These are phyloP conservation scores for Trichosporon asahii DNA, from an alignment of 1,284 basidiomycete species.

Conservation along the genomic window DNA sequence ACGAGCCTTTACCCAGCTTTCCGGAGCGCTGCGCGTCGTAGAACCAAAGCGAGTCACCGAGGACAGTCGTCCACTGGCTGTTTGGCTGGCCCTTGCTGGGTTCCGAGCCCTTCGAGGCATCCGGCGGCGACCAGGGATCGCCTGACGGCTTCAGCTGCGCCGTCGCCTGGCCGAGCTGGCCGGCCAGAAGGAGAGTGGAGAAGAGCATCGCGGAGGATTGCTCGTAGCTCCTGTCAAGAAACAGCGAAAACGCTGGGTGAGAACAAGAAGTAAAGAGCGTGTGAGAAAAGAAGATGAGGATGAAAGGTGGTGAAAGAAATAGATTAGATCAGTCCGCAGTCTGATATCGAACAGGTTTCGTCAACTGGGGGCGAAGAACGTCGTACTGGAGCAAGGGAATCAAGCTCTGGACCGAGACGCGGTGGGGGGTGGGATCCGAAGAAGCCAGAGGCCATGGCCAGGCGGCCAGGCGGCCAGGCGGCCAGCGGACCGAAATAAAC, in stretches of 20 bases:
- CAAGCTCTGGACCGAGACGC: background rate
- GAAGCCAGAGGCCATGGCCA: no score
- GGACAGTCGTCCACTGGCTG: conserved; percentile 71
- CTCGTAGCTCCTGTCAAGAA: background rate
- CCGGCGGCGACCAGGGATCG: conserved; percentile 54
- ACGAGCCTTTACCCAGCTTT: conserved; percentile 57
- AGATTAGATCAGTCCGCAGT: background rate
- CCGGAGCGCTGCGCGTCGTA: conserved; percentile 89
- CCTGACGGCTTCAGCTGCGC: conserved; percentile 41
- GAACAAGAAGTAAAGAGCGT: background rate
- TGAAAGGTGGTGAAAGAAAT: background rate
- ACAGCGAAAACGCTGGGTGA: background rate
- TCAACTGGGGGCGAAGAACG: background rate
- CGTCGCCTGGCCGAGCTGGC: background rate
- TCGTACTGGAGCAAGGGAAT: background rate
- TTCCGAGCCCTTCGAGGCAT: conserved; percentile 58
- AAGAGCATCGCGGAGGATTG: background rate
- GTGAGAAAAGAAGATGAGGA: background rate
- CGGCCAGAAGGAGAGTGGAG: conserved; percentile 2
- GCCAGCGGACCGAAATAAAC: background rate
- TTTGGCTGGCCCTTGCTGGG: conserved; percentile 60
- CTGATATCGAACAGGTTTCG: background rate
- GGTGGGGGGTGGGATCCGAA: background rate
- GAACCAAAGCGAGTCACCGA: conserved; percentile 79
- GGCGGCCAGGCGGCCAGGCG: background rate